Percentiles rank a stretch among this genome's conserved stretches.
Conservation (phyloP, 257 asterid species). For the Solanum appendiculatum region DNA sequence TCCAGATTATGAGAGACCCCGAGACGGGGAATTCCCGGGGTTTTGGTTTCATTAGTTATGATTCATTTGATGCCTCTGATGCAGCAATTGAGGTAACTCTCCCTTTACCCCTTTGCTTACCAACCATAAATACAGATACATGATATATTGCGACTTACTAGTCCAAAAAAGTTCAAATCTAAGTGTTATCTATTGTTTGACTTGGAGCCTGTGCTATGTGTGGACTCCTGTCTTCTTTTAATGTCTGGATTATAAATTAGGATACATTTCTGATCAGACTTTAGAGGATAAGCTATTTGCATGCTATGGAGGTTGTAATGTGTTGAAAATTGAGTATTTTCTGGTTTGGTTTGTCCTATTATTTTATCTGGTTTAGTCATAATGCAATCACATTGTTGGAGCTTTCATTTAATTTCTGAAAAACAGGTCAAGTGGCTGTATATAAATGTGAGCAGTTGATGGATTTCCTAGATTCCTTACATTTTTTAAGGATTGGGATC, state of each 20-base stretch:
- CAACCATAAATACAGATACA: neutral
- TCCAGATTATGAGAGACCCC: conserved; percentile 96
- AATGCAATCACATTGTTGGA: neutral
- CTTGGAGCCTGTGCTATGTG: neutral
- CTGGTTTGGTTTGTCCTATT: neutral
- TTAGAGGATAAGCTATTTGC: neutral
- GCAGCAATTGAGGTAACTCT: conserved; percentile 81
- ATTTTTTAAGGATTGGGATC: neutral
- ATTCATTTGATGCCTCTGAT: conserved; percentile 96
- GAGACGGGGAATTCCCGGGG: conserved; percentile 97
- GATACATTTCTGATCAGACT: neutral
- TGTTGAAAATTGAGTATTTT: neutral
- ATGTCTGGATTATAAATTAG: neutral
- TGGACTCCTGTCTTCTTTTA: neutral
- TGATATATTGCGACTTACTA: neutral
- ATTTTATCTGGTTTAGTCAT: neutral
- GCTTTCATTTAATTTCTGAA: neutral
- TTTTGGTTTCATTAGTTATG: conserved; percentile 88
- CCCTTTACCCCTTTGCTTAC: neutral
- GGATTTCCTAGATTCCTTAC: neutral
- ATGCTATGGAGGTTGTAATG: neutral
- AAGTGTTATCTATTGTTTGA: neutral
- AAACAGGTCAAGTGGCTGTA: neutral
- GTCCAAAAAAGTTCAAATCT: neutral
- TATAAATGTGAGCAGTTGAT: neutral